Percentiles rank a stretch among this genome's conserved stretches.
phyloP scores from a whole-genome alignment of 108 stramenopile genomes.

The Nitzschia palea region DNA sequence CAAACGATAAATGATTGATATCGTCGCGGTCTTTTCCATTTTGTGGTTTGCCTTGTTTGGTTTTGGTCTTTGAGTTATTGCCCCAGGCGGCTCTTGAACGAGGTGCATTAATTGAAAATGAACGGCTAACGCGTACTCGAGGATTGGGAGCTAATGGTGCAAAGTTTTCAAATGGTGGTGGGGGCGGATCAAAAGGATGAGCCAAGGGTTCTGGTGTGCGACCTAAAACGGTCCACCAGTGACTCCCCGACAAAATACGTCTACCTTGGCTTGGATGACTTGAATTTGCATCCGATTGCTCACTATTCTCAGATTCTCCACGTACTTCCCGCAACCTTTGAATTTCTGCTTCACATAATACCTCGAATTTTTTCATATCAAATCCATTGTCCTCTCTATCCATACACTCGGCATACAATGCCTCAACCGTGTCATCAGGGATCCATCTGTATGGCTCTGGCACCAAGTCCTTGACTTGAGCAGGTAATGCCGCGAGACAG shows the following conservation, averaged over 20 bases:
- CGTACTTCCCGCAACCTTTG: not conserved
- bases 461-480: constrained; percentile 57
- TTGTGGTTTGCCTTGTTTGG: not conserved
- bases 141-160: constrained; percentile 15
- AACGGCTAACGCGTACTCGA: constrained; percentile 29
- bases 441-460: constrained; percentile 69
- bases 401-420: constrained; percentile 61
- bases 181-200: constrained; percentile 62
- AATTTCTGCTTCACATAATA: constrained; percentile 42
- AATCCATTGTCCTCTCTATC: constrained; percentile 57
- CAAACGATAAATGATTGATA: constrained; percentile 14
- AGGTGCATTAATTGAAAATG: constrained; percentile 18
- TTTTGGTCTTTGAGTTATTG: not conserved
- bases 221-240: constrained; percentile 72
- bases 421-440: constrained; percentile 54
- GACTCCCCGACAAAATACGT: constrained; percentile 39
- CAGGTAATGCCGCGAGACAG: constrained; percentile 78
- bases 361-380: constrained; percentile 53
- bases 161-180: constrained; percentile 41
- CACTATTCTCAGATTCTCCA: not conserved
- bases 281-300: not conserved
- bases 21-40: not conserved
- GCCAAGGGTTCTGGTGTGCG: constrained; percentile 19
- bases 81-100: constrained; percentile 19
- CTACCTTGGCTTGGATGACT: constrained; percentile 21